Evolutionary conservation across 1,139 yeast genomes (phyloP).

Genomic region (Pichia sp.): DNA sequence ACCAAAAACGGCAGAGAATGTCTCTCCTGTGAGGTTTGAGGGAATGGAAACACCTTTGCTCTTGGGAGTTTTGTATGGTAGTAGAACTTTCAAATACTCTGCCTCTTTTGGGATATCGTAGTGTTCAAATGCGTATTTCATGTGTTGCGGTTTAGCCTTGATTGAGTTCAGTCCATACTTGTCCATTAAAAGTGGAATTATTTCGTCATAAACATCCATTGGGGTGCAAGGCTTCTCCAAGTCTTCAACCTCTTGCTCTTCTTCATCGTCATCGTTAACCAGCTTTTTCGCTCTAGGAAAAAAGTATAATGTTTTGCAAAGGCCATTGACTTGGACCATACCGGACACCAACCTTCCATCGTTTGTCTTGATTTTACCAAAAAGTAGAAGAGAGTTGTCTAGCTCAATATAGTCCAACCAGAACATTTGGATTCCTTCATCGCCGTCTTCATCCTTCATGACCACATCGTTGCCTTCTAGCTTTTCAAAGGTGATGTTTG

Average conservation of each 20-base stretch:
- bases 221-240: slow-evolving; percentile 40
- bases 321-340: slow-evolving; percentile 69
- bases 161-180: slow-evolving; percentile 59
- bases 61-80: slow-evolving; percentile 66
- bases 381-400: slow-evolving; percentile 64
- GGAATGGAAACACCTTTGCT: slow-evolving; percentile 51
- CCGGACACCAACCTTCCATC: slow-evolving; percentile 66
- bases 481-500: slow-evolving; percentile 36
- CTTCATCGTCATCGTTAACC: slow-evolving; percentile 38
- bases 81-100: slow-evolving; percentile 72
- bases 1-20: slow-evolving; percentile 80
- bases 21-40: slow-evolving; percentile 63
- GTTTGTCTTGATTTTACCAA: slow-evolving; percentile 69
- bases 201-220: slow-evolving; percentile 73
- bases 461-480: slow-evolving; percentile 44
- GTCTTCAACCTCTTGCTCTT: slow-evolving; percentile 29
- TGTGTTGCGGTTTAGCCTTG: slow-evolving; percentile 65
- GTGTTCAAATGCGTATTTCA: slow-evolving; percentile 86
- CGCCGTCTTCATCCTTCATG: slow-evolving; percentile 37
- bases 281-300: slow-evolving; percentile 55
- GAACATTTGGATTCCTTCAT: slow-evolving; percentile 53
- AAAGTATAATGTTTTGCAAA: slow-evolving; percentile 70
- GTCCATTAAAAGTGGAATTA: slow-evolving; percentile 59
- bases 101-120: slow-evolving; percentile 75
- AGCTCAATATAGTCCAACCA: slow-evolving; percentile 91